Base-by-base conservation (phyloP, 805 yeast genomes). In the Ogataea pini region DNA sequence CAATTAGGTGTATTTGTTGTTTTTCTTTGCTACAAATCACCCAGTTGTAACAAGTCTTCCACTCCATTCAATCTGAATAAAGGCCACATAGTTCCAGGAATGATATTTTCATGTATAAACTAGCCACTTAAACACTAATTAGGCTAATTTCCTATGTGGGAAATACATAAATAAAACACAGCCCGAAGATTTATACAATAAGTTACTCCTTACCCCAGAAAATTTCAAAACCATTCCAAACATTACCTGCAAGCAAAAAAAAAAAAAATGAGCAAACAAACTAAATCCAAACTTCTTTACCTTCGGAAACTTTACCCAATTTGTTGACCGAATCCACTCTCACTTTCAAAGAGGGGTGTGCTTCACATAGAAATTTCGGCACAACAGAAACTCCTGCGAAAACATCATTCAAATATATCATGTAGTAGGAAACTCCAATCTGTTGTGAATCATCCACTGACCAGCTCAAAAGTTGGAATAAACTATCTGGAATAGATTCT, bases 371-470 rank as follows among this genome's bases (percentile, higher is more conserved):
- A 48, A 55, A 58, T 18, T 41, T 49, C 7, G 53, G 29, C 27
- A 46, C 36, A 16, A 41, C 36, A 4, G 65, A 48, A 4, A 58
- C 49, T 10, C 72, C 69, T 1, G 46, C 55, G 46, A 71, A 68
- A 18, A 36, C 46, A 7, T 55, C 64, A 51, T 70, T 59, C 6
- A 64, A 51, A 47, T 54, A 70, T 1, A 71, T 50, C 10, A 67
- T 17, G 63, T 70, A 69, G 46, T 65, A 62, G 3, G 62, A 41
- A 3, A 57, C 51, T 3, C 47, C 50, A 5, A 43, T 44, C 6
- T 45, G 57, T 7, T 48, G 44, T 2, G 33, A 49, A 22, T 56
- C 48, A 14, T 56, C 61, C 16, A 36, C 17, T 65, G 67, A 58
- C 55, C 64, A 59, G 16, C 55, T 42, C 16, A 62, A 37, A 1